These are phyloP conservation scores for Tuber borchii DNA, from an alignment of 495 filamentous ascomycete genomes.

Conservation along the genomic window DNA sequence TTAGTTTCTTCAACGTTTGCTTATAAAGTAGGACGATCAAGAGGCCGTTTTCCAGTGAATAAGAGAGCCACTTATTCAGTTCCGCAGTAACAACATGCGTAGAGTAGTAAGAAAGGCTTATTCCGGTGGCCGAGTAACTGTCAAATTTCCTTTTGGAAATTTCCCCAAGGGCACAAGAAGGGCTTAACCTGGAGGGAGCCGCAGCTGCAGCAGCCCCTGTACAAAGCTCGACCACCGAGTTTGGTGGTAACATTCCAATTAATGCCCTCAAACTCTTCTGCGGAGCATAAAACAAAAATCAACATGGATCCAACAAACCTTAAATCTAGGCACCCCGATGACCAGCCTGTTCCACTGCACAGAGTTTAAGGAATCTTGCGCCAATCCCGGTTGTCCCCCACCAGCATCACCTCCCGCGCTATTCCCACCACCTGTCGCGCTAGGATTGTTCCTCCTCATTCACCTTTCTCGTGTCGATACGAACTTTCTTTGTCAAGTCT, in stretches of 20 bases:
- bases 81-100: constrained; percentile 72
- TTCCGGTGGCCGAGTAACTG: constrained; percentile 55
- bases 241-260: not conserved
- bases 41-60: constrained; percentile 85
- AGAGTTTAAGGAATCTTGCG: constrained; percentile 48
- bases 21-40: constrained; percentile 61
- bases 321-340: constrained; percentile 48
- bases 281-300: not conserved
- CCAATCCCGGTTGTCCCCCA: too few relatives aligned
- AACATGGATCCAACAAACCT: constrained; percentile 2
- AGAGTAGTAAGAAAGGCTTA: constrained; percentile 88
- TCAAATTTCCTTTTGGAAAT: too few relatives aligned
- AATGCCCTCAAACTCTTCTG: not conserved
- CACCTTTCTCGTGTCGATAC: too few relatives aligned
- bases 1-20: constrained; percentile 60
- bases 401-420: too few relatives aligned
- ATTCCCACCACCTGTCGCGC: too few relatives aligned
- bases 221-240: not conserved
- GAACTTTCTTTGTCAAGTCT: too few relatives aligned
- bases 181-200: too few relatives aligned
- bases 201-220: too few relatives aligned
- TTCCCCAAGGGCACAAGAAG: too few relatives aligned
- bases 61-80: constrained; percentile 93
- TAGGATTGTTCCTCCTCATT: too few relatives aligned
- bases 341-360: constrained; percentile 73